phyloP scores from a whole-genome alignment of 352 stramenopile genomes.

The Salisapilia sapeloensis region DNA sequence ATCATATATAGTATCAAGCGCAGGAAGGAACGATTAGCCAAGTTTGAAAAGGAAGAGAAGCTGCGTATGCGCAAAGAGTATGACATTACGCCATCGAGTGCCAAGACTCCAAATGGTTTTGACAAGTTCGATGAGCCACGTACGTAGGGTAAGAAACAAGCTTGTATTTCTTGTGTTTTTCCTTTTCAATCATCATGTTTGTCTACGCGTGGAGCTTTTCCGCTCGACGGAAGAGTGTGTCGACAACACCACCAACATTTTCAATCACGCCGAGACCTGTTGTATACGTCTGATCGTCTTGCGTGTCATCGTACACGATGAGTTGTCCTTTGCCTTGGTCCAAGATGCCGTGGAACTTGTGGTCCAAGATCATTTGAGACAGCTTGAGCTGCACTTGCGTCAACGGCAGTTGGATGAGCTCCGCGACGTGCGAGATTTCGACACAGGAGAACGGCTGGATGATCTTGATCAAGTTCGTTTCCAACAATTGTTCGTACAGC shows the following conservation, averaged over 20 bases:
- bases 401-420: constrained; percentile 93
- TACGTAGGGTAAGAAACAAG: no score
- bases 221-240: constrained; percentile 85
- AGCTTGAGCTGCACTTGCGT: constrained; percentile 82
- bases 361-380: constrained; percentile 99
- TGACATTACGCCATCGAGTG: no score
- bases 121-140: no score
- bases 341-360: constrained; percentile 97
- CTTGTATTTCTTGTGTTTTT: no score
- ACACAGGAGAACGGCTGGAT: constrained; percentile 97
- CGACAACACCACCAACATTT: constrained; percentile 94
- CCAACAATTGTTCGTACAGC: constrained; percentile 95
- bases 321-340: constrained; percentile 98
- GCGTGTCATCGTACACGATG: constrained; percentile 93
- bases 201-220: constrained; percentile 69
- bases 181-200: no score
- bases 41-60: constrained; percentile 19
- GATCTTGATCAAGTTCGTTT: constrained; percentile 98
- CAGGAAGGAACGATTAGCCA: constrained; percentile 9
- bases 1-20: constrained; percentile 17
- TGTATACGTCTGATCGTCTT: constrained; percentile 88
- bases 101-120: no score
- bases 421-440: constrained; percentile 93
- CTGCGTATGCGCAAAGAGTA: constrained; percentile 8
- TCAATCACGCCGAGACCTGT: constrained; percentile 91